A percentile compares a stretch with the other conserved stretches of the same genome.
phyloP scores from a whole-genome alignment of 805 yeast species.

The Barnettozyma wickerhamii region DNA sequence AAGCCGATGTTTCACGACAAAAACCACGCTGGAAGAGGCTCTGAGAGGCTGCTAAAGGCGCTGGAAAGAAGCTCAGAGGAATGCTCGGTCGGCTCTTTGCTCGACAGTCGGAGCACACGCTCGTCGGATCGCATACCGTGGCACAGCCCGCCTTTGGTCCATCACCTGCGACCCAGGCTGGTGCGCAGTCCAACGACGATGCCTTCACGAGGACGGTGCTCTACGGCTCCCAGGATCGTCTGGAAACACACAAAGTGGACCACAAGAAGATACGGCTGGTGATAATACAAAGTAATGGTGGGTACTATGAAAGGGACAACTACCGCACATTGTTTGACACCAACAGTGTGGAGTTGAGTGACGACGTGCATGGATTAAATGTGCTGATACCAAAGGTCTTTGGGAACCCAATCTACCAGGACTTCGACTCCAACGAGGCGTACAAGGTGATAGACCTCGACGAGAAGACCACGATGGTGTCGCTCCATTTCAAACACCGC shows the following conservation, averaged over 20 bases:
- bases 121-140: neutral
- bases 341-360: neutral
- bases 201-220: constrained; percentile 23
- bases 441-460: constrained; percentile 24
- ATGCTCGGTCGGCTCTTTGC: constrained; percentile 13
- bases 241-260: constrained; percentile 2
- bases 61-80: neutral
- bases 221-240: constrained; percentile 22
- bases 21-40: too few species aligned
- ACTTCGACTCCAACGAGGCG: constrained; percentile 20
- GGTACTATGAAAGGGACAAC: constrained; percentile 31
- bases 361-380: constrained; percentile 11
- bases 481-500: constrained; percentile 28
- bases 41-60: too few species aligned
- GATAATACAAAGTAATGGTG: constrained; percentile 35
- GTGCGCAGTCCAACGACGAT: constrained; percentile 20
- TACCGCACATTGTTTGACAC: constrained; percentile 31
- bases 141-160: neutral
- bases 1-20: too few species aligned
- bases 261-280: constrained; percentile 16
- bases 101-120: constrained; percentile 5
- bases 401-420: constrained; percentile 33
- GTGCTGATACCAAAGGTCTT: constrained; percentile 35
- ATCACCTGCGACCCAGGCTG: neutral
- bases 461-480: constrained; percentile 27